Conservation (phyloP, 2,329 filamentous ascomycete genomes). For the Dactylellina leptospora region DNA sequence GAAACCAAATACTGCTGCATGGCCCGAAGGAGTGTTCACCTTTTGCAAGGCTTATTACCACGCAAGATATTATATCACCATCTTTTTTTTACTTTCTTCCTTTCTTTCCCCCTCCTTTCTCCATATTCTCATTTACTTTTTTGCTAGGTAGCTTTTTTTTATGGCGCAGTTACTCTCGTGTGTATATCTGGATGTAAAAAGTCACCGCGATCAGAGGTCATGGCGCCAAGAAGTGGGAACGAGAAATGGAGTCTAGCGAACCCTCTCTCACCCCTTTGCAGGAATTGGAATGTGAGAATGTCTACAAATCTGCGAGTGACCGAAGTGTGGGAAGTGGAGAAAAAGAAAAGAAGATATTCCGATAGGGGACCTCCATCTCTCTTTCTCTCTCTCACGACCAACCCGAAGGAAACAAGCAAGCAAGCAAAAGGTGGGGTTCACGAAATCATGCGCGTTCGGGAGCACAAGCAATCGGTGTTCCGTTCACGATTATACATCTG, state of each 20-base stretch:
- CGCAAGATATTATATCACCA: too few species aligned
- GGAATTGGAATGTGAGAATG: slow-evolving; percentile 12
- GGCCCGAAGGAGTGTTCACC: slow-evolving; percentile 5
- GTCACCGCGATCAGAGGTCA: slow-evolving; percentile 3
- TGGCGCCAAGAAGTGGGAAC: slow-evolving; percentile 2
- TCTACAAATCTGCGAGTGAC: too few species aligned
- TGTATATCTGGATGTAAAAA: background rate
- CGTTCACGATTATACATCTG: background rate
- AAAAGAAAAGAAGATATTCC: slow-evolving; percentile 30
- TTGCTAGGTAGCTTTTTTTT: background rate
- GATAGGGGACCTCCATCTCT: slow-evolving; percentile 4
- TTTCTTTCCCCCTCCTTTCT: too few species aligned
- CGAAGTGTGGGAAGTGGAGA: background rate
- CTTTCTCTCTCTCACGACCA: background rate
- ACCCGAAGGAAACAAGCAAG: background rate
- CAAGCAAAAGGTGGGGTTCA: slow-evolving; percentile 5
- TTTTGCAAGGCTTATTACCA: too few species aligned
- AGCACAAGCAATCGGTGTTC: background rate
- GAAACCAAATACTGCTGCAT: slow-evolving; percentile 36
- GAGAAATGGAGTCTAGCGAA: background rate
- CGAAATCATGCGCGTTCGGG: background rate
- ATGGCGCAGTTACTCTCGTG: background rate
- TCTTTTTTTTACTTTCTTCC: too few species aligned
- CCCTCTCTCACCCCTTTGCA: background rate
- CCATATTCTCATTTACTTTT: too few species aligned